phyloP scores from a whole-genome alignment of 257 asterid species.

The Nicotiana undulata region DNA sequence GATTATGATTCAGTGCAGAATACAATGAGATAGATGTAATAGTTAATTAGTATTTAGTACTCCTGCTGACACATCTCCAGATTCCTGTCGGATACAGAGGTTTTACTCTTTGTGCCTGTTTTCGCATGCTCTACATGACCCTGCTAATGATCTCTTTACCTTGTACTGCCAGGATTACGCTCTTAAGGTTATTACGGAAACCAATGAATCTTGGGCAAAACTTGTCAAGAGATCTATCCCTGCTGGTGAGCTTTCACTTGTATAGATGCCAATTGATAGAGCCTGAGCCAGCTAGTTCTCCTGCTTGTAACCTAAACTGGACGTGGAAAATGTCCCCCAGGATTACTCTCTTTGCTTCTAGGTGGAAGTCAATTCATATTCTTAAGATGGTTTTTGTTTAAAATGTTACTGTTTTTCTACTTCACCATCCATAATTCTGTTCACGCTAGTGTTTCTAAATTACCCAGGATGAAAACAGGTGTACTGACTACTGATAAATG shows the following conservation, averaged over 20 bases:
- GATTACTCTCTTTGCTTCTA: neutral
- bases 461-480: neutral
- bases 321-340: neutral
- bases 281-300: neutral
- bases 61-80: neutral
- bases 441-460: neutral
- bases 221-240: constrained; percentile 84
- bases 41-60: neutral
- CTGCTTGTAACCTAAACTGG: neutral
- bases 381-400: neutral
- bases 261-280: constrained; percentile 23
- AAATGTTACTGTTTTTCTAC: neutral
- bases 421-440: neutral
- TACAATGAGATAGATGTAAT: neutral
- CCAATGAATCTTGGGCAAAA: constrained; percentile 89
- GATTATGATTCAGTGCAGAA: neutral
- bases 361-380: neutral
- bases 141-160: neutral
- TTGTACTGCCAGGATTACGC: constrained; percentile 68
- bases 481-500: neutral
- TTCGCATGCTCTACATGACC: neutral
- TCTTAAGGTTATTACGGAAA: constrained; percentile 71
- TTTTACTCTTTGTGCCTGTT: neutral
- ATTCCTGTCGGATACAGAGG: neutral
- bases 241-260: constrained; percentile 90